These are phyloP conservation scores for Amanita polypyramis DNA, from an alignment of 768 basidiomycete species.

Conservation along the genomic window DNA sequence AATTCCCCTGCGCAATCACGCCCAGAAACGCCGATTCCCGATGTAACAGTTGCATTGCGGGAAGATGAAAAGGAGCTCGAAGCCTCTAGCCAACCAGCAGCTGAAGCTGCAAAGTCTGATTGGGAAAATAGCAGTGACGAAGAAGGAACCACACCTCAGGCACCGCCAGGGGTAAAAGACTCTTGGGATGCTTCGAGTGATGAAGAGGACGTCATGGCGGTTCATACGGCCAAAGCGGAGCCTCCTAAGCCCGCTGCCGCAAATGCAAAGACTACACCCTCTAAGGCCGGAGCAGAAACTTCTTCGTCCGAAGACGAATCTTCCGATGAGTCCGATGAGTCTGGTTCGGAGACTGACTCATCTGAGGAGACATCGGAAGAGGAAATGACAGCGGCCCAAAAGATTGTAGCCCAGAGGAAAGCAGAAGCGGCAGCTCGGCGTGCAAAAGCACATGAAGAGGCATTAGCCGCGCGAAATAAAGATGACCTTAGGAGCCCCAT, in stretches of 20 bases:
- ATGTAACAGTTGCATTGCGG: conserved; percentile 13
- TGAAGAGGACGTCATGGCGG: conserved; percentile 23
- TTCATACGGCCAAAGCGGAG: conserved; percentile 14
- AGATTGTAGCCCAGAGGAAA: conserved; percentile 59
- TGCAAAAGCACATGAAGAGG: conserved; percentile 72
- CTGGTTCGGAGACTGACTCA: conserved; percentile 41
- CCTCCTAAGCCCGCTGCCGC: conserved; percentile 13
- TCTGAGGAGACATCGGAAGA: conserved; percentile 41
- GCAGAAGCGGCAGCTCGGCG: conserved; percentile 76
- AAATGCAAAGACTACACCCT: conserved; percentile 7
- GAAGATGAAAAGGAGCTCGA: conserved; percentile 20
- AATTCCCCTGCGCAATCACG: conserved; percentile 45
- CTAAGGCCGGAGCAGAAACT: conserved; percentile 19
- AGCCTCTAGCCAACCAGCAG: conserved; percentile 10
- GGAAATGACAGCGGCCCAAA: conserved; percentile 59
- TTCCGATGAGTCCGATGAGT: conserved; percentile 21
- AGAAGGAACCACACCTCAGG: conserved; percentile 22
- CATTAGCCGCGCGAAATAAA: conserved; percentile 76
- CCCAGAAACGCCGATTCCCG: conserved; percentile 37
- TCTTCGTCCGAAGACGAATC: conserved; percentile 32
- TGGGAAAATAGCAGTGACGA: conserved; percentile 71
- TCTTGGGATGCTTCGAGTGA: conserved; percentile 43
- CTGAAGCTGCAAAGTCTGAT: conserved; percentile 25
- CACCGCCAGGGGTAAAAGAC: conserved; percentile 26
- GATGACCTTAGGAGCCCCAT: conserved; percentile 93